Evolutionary conservation across 768 basidiomycete genomes (phyloP), one percentile per base, ranked within the genome.

Genomic region (Pisolithus tinctorius): DNA sequence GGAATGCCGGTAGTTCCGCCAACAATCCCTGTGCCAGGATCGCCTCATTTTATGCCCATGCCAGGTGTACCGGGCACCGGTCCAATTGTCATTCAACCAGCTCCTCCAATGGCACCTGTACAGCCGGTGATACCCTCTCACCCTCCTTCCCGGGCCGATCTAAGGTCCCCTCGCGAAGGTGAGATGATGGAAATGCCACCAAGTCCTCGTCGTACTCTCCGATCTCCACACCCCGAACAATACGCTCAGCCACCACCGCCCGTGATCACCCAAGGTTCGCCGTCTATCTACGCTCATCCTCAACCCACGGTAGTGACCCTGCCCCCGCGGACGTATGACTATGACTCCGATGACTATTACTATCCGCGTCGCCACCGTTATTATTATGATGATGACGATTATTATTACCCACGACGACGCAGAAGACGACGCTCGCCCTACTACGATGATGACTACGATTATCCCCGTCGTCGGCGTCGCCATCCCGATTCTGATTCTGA

Each of bases 281-380:
- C 61, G 39, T 55, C 62, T 40, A 60, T 63, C 43, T 60, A 60
- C 25, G 62, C 55, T 20, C 63, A 56, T 47, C 59, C 55, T 11
- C 50, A 48, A 17, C 57, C 47, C n/a, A 13, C 48, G 31, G 45
- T 55, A 17, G 26, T 50, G 4, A 52, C 31, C 20, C 38, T 50
- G 41, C 55, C 54, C 8, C 38, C 55, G 31, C 17, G 55, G 55
- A 51, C 60, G 40, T 51, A 44, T 34, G 31, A 49, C 52, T 44
- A 17, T 30, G 41, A 23, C 64, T 49, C 26, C 3, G 55, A 55
- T 8, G 53, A 55, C 41, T 3, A 38, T 36, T 29, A 45, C 11
- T 23, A 44, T 30, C 54, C 41, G 37, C 42, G 55, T 39, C 42
- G 25, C 13, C 38, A 40, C 42, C 53, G 56, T 39, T 49, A 51